These are phyloP conservation scores for Coemansia reversa DNA, from an alignment of 192 early-diverging fungal genomes.

Conservation along the genomic window DNA sequence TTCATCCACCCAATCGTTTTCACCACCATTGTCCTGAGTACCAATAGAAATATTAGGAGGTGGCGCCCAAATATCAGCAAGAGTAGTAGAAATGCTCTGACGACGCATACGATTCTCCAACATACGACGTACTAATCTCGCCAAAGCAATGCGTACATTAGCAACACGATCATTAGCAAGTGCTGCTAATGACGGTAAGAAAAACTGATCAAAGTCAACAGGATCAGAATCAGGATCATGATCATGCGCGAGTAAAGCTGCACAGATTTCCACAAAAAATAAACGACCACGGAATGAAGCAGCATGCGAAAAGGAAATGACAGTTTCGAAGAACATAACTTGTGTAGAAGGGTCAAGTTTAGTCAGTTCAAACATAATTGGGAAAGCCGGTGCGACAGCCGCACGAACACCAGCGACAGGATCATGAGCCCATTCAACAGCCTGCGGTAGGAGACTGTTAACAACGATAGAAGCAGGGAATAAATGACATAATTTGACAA, in stretches of 20 bases:
- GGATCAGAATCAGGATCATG: constrained; percentile 57
- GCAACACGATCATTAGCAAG: constrained; percentile 64
- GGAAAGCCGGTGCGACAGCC: constrained; percentile 46
- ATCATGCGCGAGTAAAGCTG: constrained; percentile 61
- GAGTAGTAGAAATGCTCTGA: constrained; percentile 33
- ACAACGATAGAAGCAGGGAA: constrained; percentile 63
- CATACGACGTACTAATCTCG: constrained; percentile 55
- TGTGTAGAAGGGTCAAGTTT: constrained; percentile 40
- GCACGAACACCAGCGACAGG: constrained; percentile 60
- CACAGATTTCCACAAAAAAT: constrained; percentile 69
- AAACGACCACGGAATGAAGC: constrained; percentile 51
- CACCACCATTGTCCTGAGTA: not conserved
- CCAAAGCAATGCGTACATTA: constrained; percentile 73
- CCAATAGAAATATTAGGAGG: constrained; percentile 1
- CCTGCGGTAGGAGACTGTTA: constrained; percentile 65
- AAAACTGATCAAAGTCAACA: constrained; percentile 66
- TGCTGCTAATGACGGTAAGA: constrained; percentile 61
- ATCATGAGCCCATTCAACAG: constrained; percentile 57
- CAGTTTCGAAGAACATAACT: constrained; percentile 48
- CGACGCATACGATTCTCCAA: constrained; percentile 43
- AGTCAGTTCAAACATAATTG: constrained; percentile 50
- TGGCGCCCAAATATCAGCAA: constrained; percentile 27
- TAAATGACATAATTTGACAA: constrained; percentile 62
- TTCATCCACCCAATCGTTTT: constrained; percentile 8
- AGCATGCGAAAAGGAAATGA: constrained; percentile 54